Evolutionary conservation across 164 flowering plant genomes (phyloP).

Genomic region (Vitis rupestris): DNA sequence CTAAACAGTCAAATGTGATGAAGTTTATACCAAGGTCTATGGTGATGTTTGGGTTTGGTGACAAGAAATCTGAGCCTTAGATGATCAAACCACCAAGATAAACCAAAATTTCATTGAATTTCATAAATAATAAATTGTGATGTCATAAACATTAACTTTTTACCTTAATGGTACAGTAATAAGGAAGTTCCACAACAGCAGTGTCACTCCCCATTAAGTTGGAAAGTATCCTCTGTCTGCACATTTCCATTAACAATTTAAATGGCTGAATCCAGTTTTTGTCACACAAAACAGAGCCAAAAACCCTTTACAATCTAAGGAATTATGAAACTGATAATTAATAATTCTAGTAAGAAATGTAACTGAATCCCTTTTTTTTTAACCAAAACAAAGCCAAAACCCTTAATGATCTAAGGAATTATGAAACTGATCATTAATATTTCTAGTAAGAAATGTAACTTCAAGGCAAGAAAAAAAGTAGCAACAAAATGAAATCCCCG

Average conservation of each 20-base stretch:
- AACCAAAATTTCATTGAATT: not conserved
- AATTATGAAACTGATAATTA: not conserved
- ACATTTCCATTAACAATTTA: not conserved
- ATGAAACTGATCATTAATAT: too few species aligned
- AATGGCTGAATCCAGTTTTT: not conserved
- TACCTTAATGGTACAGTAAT: constrained; percentile 12
- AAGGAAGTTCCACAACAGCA: constrained; percentile 8
- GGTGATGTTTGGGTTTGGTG: too few species aligned
- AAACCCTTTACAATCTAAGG: not conserved
- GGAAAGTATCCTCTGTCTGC: constrained; percentile 6
- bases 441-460: not conserved
- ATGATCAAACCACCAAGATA: not conserved
- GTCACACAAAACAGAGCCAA: not conserved
- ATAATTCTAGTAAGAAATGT: too few species aligned
- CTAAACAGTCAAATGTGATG: too few species aligned
- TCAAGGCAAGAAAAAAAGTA: not conserved
- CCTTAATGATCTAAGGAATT: too few species aligned
- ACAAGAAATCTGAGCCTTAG: too few species aligned
- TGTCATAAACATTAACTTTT: not conserved
- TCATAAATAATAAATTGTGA: not conserved
- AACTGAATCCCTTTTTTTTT: too few species aligned
- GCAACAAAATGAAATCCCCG: not conserved
- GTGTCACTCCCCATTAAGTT: constrained; percentile 7
- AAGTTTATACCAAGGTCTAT: too few species aligned
- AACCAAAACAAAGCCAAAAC: too few species aligned